Conservation (phyloP, 352 stramenopile genomes). For the Globisporangium ultimum region DNA sequence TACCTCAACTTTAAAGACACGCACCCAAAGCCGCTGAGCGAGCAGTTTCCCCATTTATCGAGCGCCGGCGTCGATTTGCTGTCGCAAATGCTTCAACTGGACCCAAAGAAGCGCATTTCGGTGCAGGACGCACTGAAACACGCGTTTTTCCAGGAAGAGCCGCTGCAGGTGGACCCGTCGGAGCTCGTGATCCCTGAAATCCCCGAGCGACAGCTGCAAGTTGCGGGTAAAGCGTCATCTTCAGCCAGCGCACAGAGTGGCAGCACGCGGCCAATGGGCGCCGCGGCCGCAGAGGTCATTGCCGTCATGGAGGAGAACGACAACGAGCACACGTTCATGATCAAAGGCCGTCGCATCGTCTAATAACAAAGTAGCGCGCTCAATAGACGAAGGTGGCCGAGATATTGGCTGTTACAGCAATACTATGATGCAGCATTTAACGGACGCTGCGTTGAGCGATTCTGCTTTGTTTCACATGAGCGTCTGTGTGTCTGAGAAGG, state of each 20-base stretch:
- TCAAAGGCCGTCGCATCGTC: slow-evolving; percentile 51
- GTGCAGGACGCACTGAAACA: slow-evolving; percentile 49
- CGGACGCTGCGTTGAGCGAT: background rate
- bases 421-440: no score
- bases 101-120: slow-evolving; percentile 63
- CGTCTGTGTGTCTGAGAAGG: background rate
- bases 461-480: slow-evolving; percentile 17
- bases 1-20: slow-evolving; percentile 74
- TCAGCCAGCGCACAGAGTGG: no score
- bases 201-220: slow-evolving; percentile 15
- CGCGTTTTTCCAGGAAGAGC: slow-evolving; percentile 58
- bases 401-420: no score
- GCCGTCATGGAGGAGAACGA: slow-evolving; percentile 10
- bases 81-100: slow-evolving; percentile 39
- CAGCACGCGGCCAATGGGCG: no score
- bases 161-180: slow-evolving; percentile 15
- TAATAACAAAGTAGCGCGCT: slow-evolving; percentile 12
- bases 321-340: slow-evolving; percentile 29
- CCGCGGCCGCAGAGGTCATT: background rate
- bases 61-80: slow-evolving; percentile 49
- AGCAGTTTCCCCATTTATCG: slow-evolving; percentile 63
- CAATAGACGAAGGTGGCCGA: no score
- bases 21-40: slow-evolving; percentile 42
- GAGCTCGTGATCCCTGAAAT: slow-evolving; percentile 32
- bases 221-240: background rate